phyloP scores from a whole-genome alignment of 2,329 filamentous ascomycete species.

The Fusarium sp. region DNA sequence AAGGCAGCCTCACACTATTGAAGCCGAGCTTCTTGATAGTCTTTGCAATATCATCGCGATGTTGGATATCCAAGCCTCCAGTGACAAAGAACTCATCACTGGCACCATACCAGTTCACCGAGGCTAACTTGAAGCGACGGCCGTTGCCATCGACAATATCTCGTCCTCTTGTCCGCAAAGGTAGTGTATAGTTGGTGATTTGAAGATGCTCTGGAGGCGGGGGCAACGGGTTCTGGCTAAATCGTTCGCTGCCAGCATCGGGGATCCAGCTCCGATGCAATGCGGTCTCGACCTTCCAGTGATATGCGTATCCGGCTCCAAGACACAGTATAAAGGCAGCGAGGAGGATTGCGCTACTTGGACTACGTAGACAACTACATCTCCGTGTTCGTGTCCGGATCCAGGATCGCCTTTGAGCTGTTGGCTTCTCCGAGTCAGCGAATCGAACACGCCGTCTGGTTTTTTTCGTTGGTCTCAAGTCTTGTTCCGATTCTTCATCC shows the following conservation, averaged over 20 bases:
- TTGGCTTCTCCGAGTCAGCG: conserved; percentile 5
- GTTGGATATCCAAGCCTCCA: conserved; percentile 69
- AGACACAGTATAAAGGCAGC: conserved; percentile 43
- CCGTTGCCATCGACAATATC: conserved; percentile 67
- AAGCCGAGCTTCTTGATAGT: conserved; percentile 71
- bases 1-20: conserved; percentile 75
- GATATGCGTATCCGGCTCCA: conserved; percentile 49
- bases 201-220: conserved; percentile 53
- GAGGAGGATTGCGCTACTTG: conserved; percentile 49
- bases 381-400: conserved; percentile 7
- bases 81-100: conserved; percentile 73
- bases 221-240: conserved; percentile 59
- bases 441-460: conserved; percentile 10
- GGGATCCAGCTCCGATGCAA: conserved; percentile 59
- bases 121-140: conserved; percentile 68
- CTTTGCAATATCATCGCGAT: conserved; percentile 67
- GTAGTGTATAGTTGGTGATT: conserved; percentile 61
- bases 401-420: not conserved
- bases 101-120: conserved; percentile 77
- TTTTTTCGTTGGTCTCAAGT: not conserved
- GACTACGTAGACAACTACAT: conserved; percentile 19
- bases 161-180: conserved; percentile 67
- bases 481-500: not conserved
- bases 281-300: conserved; percentile 56
- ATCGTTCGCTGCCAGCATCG: conserved; percentile 56